Percentiles rank a stretch among this genome's conserved stretches.
phyloP scores from a whole-genome alignment of 257 asterid genomes.

The Penstemon davidsonii region DNA sequence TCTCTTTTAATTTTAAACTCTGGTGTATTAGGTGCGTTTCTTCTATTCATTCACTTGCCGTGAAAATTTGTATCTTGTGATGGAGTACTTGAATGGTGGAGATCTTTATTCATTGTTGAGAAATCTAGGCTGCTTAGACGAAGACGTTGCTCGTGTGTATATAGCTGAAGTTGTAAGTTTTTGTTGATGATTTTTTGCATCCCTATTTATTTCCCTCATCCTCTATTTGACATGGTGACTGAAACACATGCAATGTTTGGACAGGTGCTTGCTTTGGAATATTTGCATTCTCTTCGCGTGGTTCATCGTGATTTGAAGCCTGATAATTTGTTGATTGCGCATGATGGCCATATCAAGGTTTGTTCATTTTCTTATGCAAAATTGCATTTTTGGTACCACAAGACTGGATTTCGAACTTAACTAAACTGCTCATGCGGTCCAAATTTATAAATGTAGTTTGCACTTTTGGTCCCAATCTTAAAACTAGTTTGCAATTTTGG shows the following conservation, averaged over 20 bases:
- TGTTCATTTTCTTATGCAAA: too few species aligned
- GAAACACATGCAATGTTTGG: constrained; percentile 29
- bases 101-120: constrained; percentile 95
- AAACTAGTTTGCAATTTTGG: too few species aligned
- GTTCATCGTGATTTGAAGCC: constrained; percentile 99
- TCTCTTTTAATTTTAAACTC: constrained; percentile 32
- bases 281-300: constrained; percentile 86
- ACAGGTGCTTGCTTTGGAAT: constrained; percentile 99
- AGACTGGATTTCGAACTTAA: too few species aligned
- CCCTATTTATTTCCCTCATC: constrained; percentile 10
- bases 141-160: constrained; percentile 95
- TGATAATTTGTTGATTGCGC: constrained; percentile 96
- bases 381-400: too few species aligned
- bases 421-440: too few species aligned
- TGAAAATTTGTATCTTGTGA: constrained; percentile 94
- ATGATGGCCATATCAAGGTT: constrained; percentile 99
- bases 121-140: constrained; percentile 96
- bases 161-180: constrained; percentile 97
- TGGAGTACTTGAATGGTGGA: constrained; percentile 99
- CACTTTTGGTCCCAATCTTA: too few species aligned
- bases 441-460: too few species aligned
- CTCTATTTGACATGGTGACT: constrained; percentile 17
- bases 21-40: constrained; percentile 75
- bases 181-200: constrained; percentile 24
- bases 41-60: constrained; percentile 99